Evolutionary conservation across 345 rosid species (phyloP).

Genomic region (Linum trigynum): DNA sequence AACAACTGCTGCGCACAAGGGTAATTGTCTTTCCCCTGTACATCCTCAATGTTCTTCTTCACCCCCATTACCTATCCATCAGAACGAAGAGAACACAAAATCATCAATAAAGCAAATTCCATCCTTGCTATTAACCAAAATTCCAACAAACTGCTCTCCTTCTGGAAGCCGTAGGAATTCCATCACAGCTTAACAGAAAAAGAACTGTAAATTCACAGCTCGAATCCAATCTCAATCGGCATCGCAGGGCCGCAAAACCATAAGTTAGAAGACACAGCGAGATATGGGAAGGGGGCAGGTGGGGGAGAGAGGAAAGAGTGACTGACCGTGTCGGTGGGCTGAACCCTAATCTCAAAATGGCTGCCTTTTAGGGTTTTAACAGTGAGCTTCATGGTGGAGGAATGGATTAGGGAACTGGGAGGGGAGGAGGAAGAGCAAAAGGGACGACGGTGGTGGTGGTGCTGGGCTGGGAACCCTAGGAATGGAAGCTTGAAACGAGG

Average conservation of each 20-base stretch:
- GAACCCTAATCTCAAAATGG: conserved; percentile 93
- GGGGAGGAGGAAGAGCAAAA: not conserved
- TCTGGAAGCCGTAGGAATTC: no score
- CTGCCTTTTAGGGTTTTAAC: conserved; percentile 95
- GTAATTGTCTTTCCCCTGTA: conserved; percentile 86
- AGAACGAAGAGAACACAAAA: not conserved
- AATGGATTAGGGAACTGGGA: not conserved
- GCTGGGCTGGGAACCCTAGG: not conserved
- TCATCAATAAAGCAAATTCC: not conserved
- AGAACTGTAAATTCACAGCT: no score
- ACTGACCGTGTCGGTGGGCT: conserved; percentile 75
- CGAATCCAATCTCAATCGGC: no score
- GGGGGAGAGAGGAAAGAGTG: not conserved
- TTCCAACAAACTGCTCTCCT: no score
- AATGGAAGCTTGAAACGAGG: not conserved
- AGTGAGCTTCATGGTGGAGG: conserved; percentile 76
- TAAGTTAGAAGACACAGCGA: no score
- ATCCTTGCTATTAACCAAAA: no score
- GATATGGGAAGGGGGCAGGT: no score
- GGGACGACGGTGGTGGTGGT: no score
- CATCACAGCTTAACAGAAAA: no score
- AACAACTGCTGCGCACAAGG: conserved; percentile 90
- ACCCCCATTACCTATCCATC: conserved; percentile 71
- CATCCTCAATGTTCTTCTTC: conserved; percentile 94
- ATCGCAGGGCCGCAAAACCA: no score